phyloP scores from a whole-genome alignment of 371 early-diverging fungal genomes.

The Haplosporangium sp. region DNA sequence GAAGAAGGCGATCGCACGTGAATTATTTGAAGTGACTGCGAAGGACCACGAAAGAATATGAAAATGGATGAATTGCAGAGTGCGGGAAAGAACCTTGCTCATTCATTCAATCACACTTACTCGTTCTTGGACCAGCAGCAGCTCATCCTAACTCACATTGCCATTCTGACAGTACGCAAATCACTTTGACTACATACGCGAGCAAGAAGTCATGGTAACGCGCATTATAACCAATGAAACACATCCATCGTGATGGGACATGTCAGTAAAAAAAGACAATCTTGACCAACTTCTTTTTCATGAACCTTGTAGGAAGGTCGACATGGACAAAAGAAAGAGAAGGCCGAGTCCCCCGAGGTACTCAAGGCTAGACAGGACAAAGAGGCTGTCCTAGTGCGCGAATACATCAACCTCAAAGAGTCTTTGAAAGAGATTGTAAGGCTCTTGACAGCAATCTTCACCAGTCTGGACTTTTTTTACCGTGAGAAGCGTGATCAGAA shows the following conservation, averaged over 20 bases:
- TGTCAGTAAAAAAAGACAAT: not conserved
- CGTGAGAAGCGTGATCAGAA: not conserved
- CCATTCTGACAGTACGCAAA: no score
- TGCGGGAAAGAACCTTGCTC: no score
- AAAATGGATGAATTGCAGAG: no score
- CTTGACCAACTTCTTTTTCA: not conserved
- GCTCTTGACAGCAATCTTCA: not conserved
- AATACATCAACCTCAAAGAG: conserved; percentile 34
- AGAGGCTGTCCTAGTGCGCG: conserved; percentile 26
- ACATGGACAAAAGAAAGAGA: conserved; percentile 45
- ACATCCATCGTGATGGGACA: not conserved
- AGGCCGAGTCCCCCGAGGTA: conserved; percentile 28
- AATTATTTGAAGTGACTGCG: no score
- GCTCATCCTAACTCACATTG: no score
- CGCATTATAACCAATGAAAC: no score
- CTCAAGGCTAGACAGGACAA: conserved; percentile 36
- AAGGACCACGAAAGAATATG: no score
- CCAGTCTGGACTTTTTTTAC: not conserved
- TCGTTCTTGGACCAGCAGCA: no score
- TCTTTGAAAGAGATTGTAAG: conserved; percentile 34
- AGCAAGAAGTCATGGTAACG: no score
- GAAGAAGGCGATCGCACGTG: no score
- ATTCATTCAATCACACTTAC: no score
- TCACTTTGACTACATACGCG: no score
- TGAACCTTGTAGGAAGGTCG: conserved; percentile 26